These are phyloP conservation scores for Acacia concinna DNA, from an alignment of 331 rosid genomes.

Conservation along the genomic window DNA sequence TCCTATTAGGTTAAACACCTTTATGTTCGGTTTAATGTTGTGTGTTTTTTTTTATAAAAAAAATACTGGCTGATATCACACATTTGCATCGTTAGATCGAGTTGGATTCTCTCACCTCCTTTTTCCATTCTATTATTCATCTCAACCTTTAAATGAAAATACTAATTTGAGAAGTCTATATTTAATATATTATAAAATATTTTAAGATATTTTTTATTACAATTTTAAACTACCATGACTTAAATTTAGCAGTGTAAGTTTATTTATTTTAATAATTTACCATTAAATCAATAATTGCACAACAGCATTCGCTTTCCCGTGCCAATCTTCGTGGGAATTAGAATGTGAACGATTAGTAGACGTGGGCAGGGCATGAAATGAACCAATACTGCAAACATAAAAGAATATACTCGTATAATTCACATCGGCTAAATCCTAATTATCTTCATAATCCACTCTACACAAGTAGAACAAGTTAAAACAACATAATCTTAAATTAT, in stretches of 20 bases:
- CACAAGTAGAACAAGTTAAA: neutral
- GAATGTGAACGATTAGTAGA: neutral
- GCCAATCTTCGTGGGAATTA: neutral
- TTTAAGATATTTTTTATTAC: no score
- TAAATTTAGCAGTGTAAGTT: no score
- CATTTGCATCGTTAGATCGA: no score
- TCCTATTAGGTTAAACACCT: neutral
- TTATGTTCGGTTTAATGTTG: neutral
- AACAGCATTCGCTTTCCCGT: neutral
- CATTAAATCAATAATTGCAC: no score
- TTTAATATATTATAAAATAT: no score
- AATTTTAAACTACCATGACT: no score
- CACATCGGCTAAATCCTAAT: neutral
- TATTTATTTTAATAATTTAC: no score
- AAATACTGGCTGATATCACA: neutral
- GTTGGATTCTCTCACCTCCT: no score
- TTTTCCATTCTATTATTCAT: no score
- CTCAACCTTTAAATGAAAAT: no score
- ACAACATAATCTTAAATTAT: neutral
- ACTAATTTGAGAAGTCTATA: no score
- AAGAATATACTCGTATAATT: neutral
- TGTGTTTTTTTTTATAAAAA: neutral
- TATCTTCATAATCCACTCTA: neutral
- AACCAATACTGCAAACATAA: neutral
- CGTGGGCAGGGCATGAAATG: neutral